Percentiles rank a stretch among this genome's conserved stretches.
Conservation (phyloP, 2,329 filamentous ascomycete species). For the Epichloe baconii region DNA sequence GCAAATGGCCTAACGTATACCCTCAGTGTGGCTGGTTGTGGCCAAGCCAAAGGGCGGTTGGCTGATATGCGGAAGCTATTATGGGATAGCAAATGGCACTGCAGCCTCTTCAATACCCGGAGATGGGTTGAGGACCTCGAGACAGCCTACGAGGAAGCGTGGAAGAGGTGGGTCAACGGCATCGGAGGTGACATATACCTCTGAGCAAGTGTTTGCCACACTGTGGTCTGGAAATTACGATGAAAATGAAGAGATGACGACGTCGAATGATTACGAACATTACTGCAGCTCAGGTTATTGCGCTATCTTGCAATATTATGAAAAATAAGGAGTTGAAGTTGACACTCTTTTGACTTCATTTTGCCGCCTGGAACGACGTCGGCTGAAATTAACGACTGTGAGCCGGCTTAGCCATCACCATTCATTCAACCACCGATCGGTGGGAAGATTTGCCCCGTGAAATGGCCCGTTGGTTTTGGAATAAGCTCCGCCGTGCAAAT, state of each 20-base stretch:
- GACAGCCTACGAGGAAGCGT: constrained; percentile 75
- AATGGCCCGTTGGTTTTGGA: too few relatives aligned
- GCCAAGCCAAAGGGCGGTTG: constrained; percentile 53
- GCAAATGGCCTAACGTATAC: constrained; percentile 51
- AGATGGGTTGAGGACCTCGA: constrained; percentile 89
- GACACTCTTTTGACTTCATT: too few relatives aligned
- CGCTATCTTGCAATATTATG: neutral
- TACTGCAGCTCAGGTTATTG: neutral
- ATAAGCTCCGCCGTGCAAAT: neutral
- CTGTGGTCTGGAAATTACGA: neutral
- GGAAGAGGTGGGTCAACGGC: constrained; percentile 75
- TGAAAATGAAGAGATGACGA: constrained; percentile 3
- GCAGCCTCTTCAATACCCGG: constrained; percentile 78
- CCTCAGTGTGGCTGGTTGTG: constrained; percentile 28
- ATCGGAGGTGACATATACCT: constrained; percentile 91
- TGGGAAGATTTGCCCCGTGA: too few relatives aligned
- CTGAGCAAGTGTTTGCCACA: constrained; percentile 11
- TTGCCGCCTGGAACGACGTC: too few relatives aligned
- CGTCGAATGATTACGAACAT: neutral
- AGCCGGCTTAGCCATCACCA: too few relatives aligned
- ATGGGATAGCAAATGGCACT: constrained; percentile 73
- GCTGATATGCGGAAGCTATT: constrained; percentile 68
- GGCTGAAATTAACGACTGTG: too few relatives aligned
- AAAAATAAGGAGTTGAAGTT: too few relatives aligned
- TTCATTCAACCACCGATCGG: too few relatives aligned